A percentile compares a stretch with the other conserved stretches of the same genome.
Conservation (phyloP, 805 yeast genomes). For the Metschnikowia noctiluminum region DNA sequence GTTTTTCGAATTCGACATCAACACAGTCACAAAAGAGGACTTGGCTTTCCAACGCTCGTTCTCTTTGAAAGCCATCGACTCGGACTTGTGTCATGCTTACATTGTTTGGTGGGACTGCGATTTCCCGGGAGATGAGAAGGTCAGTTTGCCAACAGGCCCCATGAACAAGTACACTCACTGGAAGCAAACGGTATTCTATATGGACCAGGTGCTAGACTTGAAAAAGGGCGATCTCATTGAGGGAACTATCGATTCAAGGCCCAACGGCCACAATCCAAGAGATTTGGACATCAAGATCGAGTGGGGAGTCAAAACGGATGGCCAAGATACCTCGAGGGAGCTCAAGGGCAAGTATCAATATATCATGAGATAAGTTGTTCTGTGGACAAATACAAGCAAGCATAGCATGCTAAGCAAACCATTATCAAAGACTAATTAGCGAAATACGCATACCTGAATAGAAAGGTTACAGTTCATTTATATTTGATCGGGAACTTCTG, state of each 20-base stretch:
- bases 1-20: conserved; percentile 80
- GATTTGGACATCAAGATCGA: conserved; percentile 79
- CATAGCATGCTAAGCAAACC: too few relatives aligned
- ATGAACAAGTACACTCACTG: conserved; percentile 94
- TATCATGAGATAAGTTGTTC: conserved; percentile 56
- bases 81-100: conserved; percentile 82
- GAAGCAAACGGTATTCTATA: conserved; percentile 96
- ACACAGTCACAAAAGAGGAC: conserved; percentile 80
- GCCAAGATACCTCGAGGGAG: conserved; percentile 49
- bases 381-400: too few relatives aligned
- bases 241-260: conserved; percentile 72
- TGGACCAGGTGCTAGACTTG: conserved; percentile 73
- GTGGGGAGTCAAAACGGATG: conserved; percentile 48
- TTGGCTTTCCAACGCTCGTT: conserved; percentile 74
- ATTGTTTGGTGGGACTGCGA: conserved; percentile 94
- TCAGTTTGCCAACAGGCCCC: conserved; percentile 90
- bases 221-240: conserved; percentile 72
- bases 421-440: too few relatives aligned
- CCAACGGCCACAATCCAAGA: conserved; percentile 77
- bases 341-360: conserved; percentile 60
- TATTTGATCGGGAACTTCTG: too few relatives aligned
- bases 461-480: too few relatives aligned
- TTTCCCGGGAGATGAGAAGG: conserved; percentile 69
- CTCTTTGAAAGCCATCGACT: conserved; percentile 66
- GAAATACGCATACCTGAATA: too few relatives aligned